Evolutionary conservation across 2,329 filamentous ascomycete genomes (phyloP), one percentile per base, ranked within the genome.

Genomic region (Pseudogymnoascus sp.): DNA sequence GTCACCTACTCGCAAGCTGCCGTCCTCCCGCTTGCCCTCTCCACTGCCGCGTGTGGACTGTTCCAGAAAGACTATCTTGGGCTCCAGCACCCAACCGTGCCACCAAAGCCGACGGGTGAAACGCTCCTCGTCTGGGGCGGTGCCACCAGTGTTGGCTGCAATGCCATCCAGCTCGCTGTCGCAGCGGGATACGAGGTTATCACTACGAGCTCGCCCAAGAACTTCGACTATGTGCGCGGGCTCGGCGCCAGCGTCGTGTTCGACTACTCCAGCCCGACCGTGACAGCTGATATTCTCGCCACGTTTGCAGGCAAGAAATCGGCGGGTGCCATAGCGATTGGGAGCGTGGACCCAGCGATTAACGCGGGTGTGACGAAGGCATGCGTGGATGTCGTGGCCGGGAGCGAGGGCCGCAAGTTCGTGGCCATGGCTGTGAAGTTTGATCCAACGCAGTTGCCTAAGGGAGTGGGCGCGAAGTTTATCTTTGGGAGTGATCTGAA

Each of bases 111-210:
- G 16, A 60, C 51, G 19, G 13, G 63, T 41, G 48, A 65, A 65
- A 61, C 36, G 10, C 13, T 54, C 25, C 48, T 54, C 14, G 64
- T 73, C 36, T 71, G 68, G 61, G 69, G 68, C 14, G 70, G 64
- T 3, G 64, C 65, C 13, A 66, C 65, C 7, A 67, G 66, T 25
- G 62, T 69, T 48, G 69, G 69, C 11, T 60, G 41, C 6, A 73
- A 71, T 2, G 78, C 77, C 0, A 77, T 81, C 48, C 79, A 81
- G 64, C 69, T 80, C 4, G 78, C 77, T 0, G 73, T 69, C 0
- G 75, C 72, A 0, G 70, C 76, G 11, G 78, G 79, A 4, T 74
- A 77, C 62, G 73, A 75, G 23, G 77, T 81, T 8, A 68, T 77
- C 51, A 67, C 72, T 1, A 77, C 75, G 1, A 75, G 72, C 61